These are phyloP conservation scores for Chaetomium globosum DNA, from an alignment of 2,329 filamentous ascomycete genomes.

Conservation along the genomic window DNA sequence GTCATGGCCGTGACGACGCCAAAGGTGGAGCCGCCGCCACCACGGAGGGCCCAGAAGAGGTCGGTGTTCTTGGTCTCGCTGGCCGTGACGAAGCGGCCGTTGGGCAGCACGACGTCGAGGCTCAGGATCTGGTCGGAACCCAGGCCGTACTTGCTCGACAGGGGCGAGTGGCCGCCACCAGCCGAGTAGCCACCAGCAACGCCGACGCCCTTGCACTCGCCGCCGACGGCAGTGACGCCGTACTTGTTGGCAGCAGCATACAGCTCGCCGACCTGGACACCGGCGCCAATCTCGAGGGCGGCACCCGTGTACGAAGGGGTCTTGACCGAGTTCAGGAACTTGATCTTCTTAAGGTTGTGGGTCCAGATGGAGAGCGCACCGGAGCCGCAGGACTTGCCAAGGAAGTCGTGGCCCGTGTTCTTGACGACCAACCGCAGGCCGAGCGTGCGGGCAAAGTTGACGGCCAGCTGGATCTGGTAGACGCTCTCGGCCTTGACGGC, in stretches of 20 bases:
- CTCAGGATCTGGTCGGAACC: slow-evolving; percentile 53
- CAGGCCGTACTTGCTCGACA: slow-evolving; percentile 55
- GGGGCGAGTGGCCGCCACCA: slow-evolving; percentile 58
- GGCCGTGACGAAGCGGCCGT: slow-evolving; percentile 49
- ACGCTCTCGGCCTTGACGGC: slow-evolving; percentile 45
- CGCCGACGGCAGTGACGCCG: slow-evolving; percentile 55
- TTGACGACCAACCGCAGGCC: slow-evolving; percentile 47
- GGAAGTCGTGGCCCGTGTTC: slow-evolving; percentile 59
- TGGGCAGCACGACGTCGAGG: slow-evolving; percentile 52
- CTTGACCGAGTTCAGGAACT: slow-evolving; percentile 22
- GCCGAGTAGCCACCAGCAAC: slow-evolving; percentile 52
- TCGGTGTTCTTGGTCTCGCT: slow-evolving; percentile 47
- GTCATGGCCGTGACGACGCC: slow-evolving; percentile 43
- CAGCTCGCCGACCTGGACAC: slow-evolving; percentile 52
- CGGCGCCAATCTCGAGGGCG: slow-evolving; percentile 51
- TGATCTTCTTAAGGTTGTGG: slow-evolving; percentile 36
- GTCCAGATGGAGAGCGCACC: slow-evolving; percentile 42
- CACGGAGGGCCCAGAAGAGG: slow-evolving; percentile 55
- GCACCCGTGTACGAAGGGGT: slow-evolving; percentile 30
- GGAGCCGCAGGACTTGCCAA: slow-evolving; percentile 44
- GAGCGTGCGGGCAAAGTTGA: slow-evolving; percentile 48
- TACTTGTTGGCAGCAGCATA: slow-evolving; percentile 53
- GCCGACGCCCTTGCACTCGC: slow-evolving; percentile 52
- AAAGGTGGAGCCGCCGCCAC: slow-evolving; percentile 48
- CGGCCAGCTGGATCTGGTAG: slow-evolving; percentile 45